Conservation (phyloP, 2,329 filamentous ascomycete species). For the Pyrenophora teres region DNA sequence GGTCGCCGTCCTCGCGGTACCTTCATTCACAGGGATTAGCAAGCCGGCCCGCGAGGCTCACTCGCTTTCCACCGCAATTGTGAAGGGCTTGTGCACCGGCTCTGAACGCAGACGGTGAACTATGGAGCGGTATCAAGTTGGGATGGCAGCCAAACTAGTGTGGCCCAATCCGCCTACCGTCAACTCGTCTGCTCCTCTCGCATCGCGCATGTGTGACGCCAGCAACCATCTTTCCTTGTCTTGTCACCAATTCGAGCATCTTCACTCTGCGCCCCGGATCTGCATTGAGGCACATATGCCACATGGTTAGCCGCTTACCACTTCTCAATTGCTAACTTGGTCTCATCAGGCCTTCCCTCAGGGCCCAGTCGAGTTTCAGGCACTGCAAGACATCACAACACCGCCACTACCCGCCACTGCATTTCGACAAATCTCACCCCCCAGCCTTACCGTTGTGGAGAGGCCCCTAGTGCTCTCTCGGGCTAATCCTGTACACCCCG, state of each 20-base stretch:
- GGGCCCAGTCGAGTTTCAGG: slow-evolving; percentile 36
- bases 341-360: slow-evolving; percentile 32
- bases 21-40: slow-evolving; percentile 33
- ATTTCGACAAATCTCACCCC: slow-evolving; percentile 31
- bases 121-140: slow-evolving; percentile 30
- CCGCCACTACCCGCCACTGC: slow-evolving; percentile 45
- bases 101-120: slow-evolving; percentile 32
- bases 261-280: slow-evolving; percentile 41
- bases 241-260: slow-evolving; percentile 20
- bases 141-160: slow-evolving; percentile 33
- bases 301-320: slow-evolving; percentile 19
- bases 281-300: slow-evolving; percentile 17
- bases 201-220: slow-evolving; percentile 18
- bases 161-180: slow-evolving; percentile 31
- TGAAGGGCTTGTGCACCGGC: slow-evolving; percentile 42
- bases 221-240: slow-evolving; percentile 24
- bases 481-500: slow-evolving; percentile 41
- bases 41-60: slow-evolving; percentile 41
- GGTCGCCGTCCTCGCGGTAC: slow-evolving; percentile 39
- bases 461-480: slow-evolving; percentile 34
- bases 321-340: slow-evolving; percentile 33
- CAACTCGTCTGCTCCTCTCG: slow-evolving; percentile 22
- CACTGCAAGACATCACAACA: slow-evolving; percentile 43
- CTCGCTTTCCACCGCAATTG: slow-evolving; percentile 42
- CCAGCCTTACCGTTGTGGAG: slow-evolving; percentile 46